Base-by-base conservation (phyloP, 768 basidiomycete species). In the Leccinum incarnatum region DNA sequence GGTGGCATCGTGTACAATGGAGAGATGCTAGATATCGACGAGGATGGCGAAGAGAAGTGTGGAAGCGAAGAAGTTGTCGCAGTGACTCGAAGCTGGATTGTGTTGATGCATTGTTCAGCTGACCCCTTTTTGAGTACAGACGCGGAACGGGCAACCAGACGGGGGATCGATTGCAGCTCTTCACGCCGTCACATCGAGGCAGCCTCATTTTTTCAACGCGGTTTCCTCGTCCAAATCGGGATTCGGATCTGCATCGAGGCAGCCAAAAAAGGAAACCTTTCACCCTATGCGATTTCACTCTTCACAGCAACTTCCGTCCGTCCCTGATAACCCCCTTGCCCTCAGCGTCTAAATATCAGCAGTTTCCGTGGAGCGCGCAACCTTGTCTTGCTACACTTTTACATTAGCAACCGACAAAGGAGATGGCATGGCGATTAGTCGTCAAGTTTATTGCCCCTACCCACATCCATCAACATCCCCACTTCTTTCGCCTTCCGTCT, bases 401-500 rank as follows among this genome's bases (percentile, higher is more conserved):
- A 45, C 47, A 61, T 45, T 53, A 49, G 51, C 51, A 48, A 61
- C 53, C 53, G 30, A 32, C 45, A 42, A 65, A 53, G 57, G 62
- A 51, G 59, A 51, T 30, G 54, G 37, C 61, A 60, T 53, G 42
- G 45, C 48, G 21, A 48, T n/a, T 51, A 54, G 52, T 48, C 50
- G 32, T 14, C 40, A 46, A 17, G 42, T 19, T 45, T 45, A 45
- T 45, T 11, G 42, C 19, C 42, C 42, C 42, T 45, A 45, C 42
- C 42, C 42, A 11, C 42, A 45, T 45, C 42, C 42, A 10, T 10
- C 40, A 42, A 32, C 49, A 10, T 30, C 45, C 7, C 23, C 32
- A 57, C 17, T 6, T 59, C 65, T 57, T 79, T 81, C 47, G 67
- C 76, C 73, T 83, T 83, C 61, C 88, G 79, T 50, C 87, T 76